A percentile compares a stretch with the other conserved stretches of the same genome.
phyloP scores from a whole-genome alignment of 441 rosid species.

The Viola pubescens region DNA sequence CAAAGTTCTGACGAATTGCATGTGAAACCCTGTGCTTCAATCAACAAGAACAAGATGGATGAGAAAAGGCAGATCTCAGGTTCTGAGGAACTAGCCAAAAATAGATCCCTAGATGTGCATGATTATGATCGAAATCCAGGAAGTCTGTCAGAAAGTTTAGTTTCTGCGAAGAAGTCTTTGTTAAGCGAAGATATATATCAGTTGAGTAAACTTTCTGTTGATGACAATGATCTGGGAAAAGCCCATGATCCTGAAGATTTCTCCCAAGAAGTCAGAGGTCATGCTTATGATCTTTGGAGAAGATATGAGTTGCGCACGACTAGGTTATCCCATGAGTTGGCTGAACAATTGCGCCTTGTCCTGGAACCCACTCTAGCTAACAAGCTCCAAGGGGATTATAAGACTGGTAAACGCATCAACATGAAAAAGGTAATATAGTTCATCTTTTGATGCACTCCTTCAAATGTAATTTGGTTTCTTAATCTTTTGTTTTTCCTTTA shows the following conservation, averaged over 20 bases:
- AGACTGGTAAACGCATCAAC: constrained; percentile 94
- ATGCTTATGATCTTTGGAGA: constrained; percentile 65
- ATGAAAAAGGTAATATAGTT: constrained; percentile 69
- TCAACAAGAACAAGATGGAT: constrained; percentile 30
- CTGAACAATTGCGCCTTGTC: constrained; percentile 93
- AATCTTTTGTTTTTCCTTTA: not conserved
- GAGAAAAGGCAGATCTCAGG: constrained; percentile 38
- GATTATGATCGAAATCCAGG: constrained; percentile 30
- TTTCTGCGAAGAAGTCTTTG: constrained; percentile 47
- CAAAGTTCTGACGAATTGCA: constrained; percentile 36
- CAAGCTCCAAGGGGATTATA: constrained; percentile 95
- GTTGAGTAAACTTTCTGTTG: constrained; percentile 41
- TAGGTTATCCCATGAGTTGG: constrained; percentile 84
- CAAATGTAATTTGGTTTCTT: not conserved
- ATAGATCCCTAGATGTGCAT: constrained; percentile 27
- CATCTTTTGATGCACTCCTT: not conserved
- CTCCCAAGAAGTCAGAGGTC: constrained; percentile 33
- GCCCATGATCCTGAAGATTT: constrained; percentile 39
- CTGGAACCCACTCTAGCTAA: constrained; percentile 93
- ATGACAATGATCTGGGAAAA: constrained; percentile 36
- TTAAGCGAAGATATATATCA: constrained; percentile 34
- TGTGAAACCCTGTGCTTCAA: constrained; percentile 29
- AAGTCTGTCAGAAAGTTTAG: constrained; percentile 41
- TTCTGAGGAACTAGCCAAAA: constrained; percentile 27
- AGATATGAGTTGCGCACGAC: constrained; percentile 72